These are phyloP conservation scores for Glycyrrhiza uralensis DNA, from an alignment of 306 rosid genomes.

Conservation along the genomic window DNA sequence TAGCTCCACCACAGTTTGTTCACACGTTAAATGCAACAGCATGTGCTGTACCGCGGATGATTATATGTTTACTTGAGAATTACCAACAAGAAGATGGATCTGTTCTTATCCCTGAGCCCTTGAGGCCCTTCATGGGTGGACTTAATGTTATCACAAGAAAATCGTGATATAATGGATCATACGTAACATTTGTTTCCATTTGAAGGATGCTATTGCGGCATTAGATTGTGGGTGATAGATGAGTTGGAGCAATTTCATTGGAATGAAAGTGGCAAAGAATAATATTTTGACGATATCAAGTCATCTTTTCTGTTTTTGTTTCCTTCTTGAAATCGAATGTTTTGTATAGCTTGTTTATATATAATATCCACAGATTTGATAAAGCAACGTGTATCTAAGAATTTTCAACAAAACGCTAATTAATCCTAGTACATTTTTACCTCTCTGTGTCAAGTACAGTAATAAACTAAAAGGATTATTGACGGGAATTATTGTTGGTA, in stretches of 20 bases:
- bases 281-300: neutral
- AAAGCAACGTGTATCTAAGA: neutral
- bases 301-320: neutral
- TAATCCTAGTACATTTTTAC: neutral
- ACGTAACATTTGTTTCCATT: conserved; percentile 33
- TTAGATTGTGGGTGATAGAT: conserved; percentile 1
- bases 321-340: neutral
- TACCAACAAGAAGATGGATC: conserved; percentile 88
- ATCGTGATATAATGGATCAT: conserved; percentile 23
- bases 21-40: conserved; percentile 97
- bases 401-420: no score
- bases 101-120: conserved; percentile 67
- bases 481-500: neutral
- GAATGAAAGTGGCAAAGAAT: neutral
- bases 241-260: conserved; percentile 23
- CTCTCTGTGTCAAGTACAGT: no score
- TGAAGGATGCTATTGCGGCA: conserved; percentile 33
- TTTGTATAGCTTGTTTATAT: neutral
- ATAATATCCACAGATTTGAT: neutral
- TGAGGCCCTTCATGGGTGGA: conserved; percentile 87
- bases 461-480: no score
- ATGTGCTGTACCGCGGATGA: conserved; percentile 90
- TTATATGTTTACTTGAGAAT: conserved; percentile 79
- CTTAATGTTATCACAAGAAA: conserved; percentile 49
- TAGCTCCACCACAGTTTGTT: conserved; percentile 69